Conservation (phyloP, 2,329 filamentous ascomycete genomes). For the Chaetomium strumarium region DNA sequence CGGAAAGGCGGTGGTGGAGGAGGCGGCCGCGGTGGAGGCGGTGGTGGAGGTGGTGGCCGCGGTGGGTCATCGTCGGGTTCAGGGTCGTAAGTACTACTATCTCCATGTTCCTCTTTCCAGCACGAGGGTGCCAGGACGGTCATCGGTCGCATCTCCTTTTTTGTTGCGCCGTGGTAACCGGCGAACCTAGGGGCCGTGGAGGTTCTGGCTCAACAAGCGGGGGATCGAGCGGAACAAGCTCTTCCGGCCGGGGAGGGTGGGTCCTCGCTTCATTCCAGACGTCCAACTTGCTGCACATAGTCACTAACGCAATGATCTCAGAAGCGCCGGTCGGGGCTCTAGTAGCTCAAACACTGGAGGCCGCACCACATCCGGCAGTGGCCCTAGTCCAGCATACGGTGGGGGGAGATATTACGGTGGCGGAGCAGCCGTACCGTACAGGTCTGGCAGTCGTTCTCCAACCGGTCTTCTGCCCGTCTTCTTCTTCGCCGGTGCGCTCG, state of each 20-base stretch:
- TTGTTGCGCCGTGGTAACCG: slow-evolving; percentile 1
- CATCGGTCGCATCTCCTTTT: neutral
- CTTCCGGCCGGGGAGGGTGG: slow-evolving; percentile 5
- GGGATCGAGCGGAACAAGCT: neutral
- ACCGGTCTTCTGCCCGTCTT: slow-evolving; percentile 48
- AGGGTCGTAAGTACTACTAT: slow-evolving; percentile 8
- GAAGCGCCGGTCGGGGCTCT: slow-evolving; percentile 20
- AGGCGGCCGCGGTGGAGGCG: slow-evolving; percentile 41
- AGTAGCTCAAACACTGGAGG: slow-evolving; percentile 38
- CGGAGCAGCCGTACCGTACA: slow-evolving; percentile 57
- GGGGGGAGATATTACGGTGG: slow-evolving; percentile 62
- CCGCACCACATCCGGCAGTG: slow-evolving; percentile 51
- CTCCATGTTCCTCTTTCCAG: neutral
- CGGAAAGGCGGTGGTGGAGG: slow-evolving; percentile 55
- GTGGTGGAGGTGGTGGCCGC: slow-evolving; percentile 24
- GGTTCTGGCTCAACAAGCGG: slow-evolving; percentile 1
- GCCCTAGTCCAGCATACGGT: slow-evolving; percentile 51
- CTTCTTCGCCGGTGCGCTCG: slow-evolving; percentile 41
- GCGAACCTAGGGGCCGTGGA: neutral
- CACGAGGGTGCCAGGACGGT: neutral
- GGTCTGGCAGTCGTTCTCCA: slow-evolving; percentile 43
- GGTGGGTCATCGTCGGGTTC: slow-evolving; percentile 29
- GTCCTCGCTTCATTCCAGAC: neutral
- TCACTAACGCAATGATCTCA: slow-evolving; percentile 14
- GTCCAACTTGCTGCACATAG: neutral